These are phyloP conservation scores for Anacardium occidentale DNA, from an alignment of 345 rosid genomes.

Conservation along the genomic window DNA sequence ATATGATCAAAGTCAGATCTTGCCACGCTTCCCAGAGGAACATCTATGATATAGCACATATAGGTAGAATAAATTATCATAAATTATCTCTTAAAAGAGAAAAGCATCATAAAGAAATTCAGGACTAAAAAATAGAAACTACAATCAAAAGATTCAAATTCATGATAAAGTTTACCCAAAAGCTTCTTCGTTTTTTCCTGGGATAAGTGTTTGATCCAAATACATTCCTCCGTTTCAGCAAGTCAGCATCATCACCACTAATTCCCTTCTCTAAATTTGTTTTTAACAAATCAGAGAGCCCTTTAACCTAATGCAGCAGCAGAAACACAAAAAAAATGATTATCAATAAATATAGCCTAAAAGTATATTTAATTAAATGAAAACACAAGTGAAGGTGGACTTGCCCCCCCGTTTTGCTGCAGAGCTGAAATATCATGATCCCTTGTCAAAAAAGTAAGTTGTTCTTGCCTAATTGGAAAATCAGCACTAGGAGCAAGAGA, in stretches of 20 bases:
- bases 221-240: slow-evolving; percentile 52
- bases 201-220: slow-evolving; percentile 97
- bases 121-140: not conserved
- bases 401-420: slow-evolving; percentile 77
- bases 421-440: slow-evolving; percentile 62
- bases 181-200: slow-evolving; percentile 80
- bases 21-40: slow-evolving; percentile 91
- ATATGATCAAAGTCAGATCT: slow-evolving; percentile 83
- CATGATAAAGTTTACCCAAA: slow-evolving; percentile 52
- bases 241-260: slow-evolving; percentile 66
- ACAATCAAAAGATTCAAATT: not conserved
- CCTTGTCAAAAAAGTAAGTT: slow-evolving; percentile 70
- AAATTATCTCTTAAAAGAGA: not conserved
- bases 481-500: slow-evolving; percentile 45
- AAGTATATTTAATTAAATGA: slow-evolving; percentile 17
- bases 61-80: not conserved
- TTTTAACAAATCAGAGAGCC: slow-evolving; percentile 58
- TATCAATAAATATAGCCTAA: not conserved
- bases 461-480: slow-evolving; percentile 66
- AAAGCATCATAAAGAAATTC: slow-evolving; percentile 1
- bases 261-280: slow-evolving; percentile 78
- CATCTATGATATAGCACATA: slow-evolving; percentile 40
- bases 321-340: not conserved
- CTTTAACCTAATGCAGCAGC: slow-evolving; percentile 54
- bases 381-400: slow-evolving; percentile 28